Evolutionary conservation across 2,329 filamentous ascomycete species (phyloP).

Genomic region (Diaporthe aspalathi): DNA sequence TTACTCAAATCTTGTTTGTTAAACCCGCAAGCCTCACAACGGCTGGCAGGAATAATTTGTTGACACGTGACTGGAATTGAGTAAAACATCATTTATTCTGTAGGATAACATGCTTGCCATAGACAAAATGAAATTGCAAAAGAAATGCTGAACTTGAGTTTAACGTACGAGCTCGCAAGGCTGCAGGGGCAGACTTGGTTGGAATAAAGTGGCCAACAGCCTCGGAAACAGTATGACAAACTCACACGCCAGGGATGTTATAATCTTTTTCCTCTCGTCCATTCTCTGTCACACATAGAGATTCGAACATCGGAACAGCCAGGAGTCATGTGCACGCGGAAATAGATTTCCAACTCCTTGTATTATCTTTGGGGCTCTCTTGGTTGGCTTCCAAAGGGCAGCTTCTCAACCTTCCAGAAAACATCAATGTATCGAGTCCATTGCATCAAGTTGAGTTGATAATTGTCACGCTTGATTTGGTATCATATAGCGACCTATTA

Average conservation of each 20-base stretch:
- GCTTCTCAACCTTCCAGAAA: no score
- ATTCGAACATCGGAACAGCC: not conserved
- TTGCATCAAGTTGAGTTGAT: no score
- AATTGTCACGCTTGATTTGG: no score
- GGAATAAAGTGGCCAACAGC: not conserved
- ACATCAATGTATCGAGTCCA: no score
- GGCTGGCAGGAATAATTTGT: not conserved
- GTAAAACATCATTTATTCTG: not conserved
- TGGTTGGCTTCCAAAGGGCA: not conserved
- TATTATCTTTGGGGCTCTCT: not conserved
- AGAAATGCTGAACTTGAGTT: not conserved
- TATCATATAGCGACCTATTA: no score
- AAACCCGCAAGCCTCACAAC: not conserved
- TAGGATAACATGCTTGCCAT: not conserved
- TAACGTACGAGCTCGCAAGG: not conserved
- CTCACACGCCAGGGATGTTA: not conserved
- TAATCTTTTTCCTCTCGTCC: not conserved
- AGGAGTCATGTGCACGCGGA: not conserved
- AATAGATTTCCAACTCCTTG: not conserved
- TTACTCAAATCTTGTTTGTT: not conserved
- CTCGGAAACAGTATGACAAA: not conserved
- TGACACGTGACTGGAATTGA: not conserved
- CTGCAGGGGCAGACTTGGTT: not conserved
- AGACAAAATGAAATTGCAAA: not conserved
- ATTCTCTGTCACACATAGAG: not conserved